Evolutionary conservation across 2,329 filamentous ascomycete species (phyloP).

Genomic region (Arthrocladium fulminans): DNA sequence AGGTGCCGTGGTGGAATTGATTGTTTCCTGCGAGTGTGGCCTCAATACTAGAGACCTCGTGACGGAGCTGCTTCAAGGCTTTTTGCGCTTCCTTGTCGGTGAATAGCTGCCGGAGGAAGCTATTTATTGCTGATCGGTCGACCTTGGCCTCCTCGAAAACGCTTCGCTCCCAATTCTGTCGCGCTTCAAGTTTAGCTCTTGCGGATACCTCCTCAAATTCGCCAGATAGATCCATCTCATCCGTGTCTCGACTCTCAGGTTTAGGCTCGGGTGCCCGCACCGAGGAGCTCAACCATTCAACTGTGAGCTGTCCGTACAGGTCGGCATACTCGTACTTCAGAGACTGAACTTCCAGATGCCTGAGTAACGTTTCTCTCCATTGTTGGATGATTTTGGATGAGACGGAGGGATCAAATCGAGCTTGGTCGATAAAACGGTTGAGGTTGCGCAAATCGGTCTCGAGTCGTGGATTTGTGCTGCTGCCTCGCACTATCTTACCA

Average conservation of each 20-base stretch:
- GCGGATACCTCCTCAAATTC: conserved; percentile 43
- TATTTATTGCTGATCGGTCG: conserved; percentile 38
- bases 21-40: conserved; percentile 23
- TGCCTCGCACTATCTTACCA: conserved; percentile 26
- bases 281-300: conserved; percentile 43
- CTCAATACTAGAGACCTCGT: conserved; percentile 29
- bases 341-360: conserved; percentile 42
- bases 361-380: conserved; percentile 41
- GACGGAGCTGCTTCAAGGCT: conserved; percentile 36
- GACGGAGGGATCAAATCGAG: conserved; percentile 46
- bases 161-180: conserved; percentile 46
- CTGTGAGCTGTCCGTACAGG: conserved; percentile 48
- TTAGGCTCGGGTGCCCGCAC: conserved; percentile 13
- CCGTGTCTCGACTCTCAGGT: conserved; percentile 16
- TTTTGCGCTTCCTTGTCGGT: conserved; percentile 33
- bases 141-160: conserved; percentile 45
- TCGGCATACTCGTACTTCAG: conserved; percentile 48
- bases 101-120: conserved; percentile 47
- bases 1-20: conserved; percentile 34
- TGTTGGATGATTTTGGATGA: conserved; percentile 37
- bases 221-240: conserved; percentile 26
- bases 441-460: conserved; percentile 34
- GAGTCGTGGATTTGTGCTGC: conserved; percentile 16
- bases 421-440: conserved; percentile 45
- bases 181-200: conserved; percentile 46